A percentile compares a stretch with the other conserved stretches of the same genome.
phyloP scores from a whole-genome alignment of 768 basidiomycete genomes.

The Tricholomella constricta region DNA sequence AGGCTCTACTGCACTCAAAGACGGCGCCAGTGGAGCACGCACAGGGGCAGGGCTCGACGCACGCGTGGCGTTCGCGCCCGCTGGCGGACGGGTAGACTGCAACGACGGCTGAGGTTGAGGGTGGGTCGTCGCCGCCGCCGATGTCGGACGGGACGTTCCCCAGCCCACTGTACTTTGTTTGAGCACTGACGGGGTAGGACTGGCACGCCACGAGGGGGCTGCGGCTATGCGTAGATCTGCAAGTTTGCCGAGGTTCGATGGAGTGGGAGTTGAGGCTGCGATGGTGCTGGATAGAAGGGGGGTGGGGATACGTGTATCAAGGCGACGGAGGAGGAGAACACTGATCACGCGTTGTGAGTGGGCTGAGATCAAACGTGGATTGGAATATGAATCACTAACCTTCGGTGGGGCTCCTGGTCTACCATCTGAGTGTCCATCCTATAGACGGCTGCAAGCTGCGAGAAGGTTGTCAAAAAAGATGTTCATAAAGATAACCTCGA shows the following conservation, averaged over 20 bases:
- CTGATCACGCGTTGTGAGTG: constrained; percentile 23
- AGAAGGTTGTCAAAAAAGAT: neutral
- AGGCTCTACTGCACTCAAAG: neutral
- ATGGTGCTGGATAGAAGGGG: constrained; percentile 64
- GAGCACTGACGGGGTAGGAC: no score
- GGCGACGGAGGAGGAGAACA: constrained; percentile 77
- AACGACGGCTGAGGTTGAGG: neutral
- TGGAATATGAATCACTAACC: constrained; percentile 31
- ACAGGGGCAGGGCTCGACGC: constrained; percentile 14
- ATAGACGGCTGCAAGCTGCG: constrained; percentile 76
- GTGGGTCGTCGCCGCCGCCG: neutral
- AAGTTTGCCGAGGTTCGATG: constrained; percentile 59
- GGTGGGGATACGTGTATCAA: constrained; percentile 79
- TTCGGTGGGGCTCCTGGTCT: constrained; percentile 87
- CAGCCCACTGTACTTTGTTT: neutral
- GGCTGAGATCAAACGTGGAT: no score
- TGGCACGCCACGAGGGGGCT: constrained; percentile 27
- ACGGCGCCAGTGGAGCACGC: neutral
- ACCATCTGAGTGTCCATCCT: constrained; percentile 85
- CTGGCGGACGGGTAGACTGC: neutral
- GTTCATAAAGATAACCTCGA: neutral
- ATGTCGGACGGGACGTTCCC: constrained; percentile 1
- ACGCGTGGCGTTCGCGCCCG: constrained; percentile 7
- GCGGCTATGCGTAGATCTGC: constrained; percentile 48
- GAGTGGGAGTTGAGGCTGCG: constrained; percentile 27